Percentiles rank a stretch among this genome's conserved stretches.
These are phyloP conservation scores for Pelargonium fulgidum DNA, from an alignment of 441 rosid species.

Conservation along the genomic window DNA sequence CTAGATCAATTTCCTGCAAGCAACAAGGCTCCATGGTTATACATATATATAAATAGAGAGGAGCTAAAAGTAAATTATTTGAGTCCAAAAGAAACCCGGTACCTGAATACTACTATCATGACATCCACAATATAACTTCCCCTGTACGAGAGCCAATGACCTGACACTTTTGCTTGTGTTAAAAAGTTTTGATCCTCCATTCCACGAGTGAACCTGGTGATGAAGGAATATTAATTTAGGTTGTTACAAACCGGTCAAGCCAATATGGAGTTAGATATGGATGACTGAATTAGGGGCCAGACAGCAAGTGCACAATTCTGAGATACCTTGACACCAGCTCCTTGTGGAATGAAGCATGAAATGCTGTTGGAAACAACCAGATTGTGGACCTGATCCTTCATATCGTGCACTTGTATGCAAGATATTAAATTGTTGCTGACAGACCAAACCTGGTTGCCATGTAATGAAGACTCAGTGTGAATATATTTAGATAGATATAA, in stretches of 20 bases:
- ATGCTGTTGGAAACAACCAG: conserved; percentile 44
- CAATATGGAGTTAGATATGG: not conserved
- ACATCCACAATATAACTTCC: conserved; percentile 63
- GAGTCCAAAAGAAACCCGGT: not conserved
- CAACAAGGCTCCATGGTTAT: not conserved
- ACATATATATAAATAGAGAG: not conserved
- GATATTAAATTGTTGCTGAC: conserved; percentile 32
- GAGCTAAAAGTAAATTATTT: conserved; percentile 6
- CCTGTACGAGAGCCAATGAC: conserved; percentile 52
- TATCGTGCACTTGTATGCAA: conserved; percentile 58
- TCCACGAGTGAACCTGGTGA: conserved; percentile 59
- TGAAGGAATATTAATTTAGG: not conserved
- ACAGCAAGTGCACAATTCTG: not conserved
- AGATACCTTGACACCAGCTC: conserved; percentile 69
- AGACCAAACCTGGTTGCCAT: conserved; percentile 48
- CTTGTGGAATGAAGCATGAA: conserved; percentile 65
- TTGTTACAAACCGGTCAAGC: not conserved
- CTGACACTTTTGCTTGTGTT: conserved; percentile 42
- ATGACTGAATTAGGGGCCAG: not conserved
- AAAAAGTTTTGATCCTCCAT: conserved; percentile 50
- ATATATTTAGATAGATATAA: conserved; percentile 3
- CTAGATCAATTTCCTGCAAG: conserved; percentile 63
- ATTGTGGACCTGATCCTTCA: conserved; percentile 61
- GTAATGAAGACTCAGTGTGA: not conserved
- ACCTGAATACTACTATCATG: conserved; percentile 73